Conservation (phyloP, 257 asterid species). For the Verbascum thapsus region DNA sequence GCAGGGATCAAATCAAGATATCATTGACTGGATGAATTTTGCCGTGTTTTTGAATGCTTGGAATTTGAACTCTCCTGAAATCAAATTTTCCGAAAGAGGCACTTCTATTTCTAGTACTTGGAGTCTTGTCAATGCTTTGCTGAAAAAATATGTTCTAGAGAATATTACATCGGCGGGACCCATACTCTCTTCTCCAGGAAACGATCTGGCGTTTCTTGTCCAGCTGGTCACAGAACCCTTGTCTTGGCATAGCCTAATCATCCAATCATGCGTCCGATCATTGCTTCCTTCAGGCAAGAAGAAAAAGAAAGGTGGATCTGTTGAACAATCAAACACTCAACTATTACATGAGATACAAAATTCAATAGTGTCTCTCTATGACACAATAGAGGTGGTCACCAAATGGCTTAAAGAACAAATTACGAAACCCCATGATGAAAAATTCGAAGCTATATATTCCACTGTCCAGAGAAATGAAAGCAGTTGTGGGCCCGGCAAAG, state of each 20-base stretch:
- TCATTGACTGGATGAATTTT: slow-evolving; percentile 83
- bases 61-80: slow-evolving; percentile 67
- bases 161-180: slow-evolving; percentile 58
- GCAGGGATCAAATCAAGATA: slow-evolving; percentile 59
- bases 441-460: slow-evolving; percentile 53
- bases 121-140: slow-evolving; percentile 65
- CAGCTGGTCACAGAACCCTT: slow-evolving; percentile 85
- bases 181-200: slow-evolving; percentile 65
- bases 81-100: slow-evolving; percentile 38
- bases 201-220: slow-evolving; percentile 58
- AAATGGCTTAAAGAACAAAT: slow-evolving; percentile 71
- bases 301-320: slow-evolving; percentile 84
- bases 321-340: slow-evolving; percentile 52
- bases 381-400: slow-evolving; percentile 50
- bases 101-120: slow-evolving; percentile 46
- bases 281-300: slow-evolving; percentile 74
- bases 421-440: slow-evolving; percentile 44
- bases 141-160: slow-evolving; percentile 54
- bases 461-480: slow-evolving; percentile 38
- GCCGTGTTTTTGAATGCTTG: slow-evolving; percentile 83
- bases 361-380: slow-evolving; percentile 65
- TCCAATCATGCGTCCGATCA: slow-evolving; percentile 71
- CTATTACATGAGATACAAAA: slow-evolving; percentile 47
- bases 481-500: slow-evolving; percentile 66
- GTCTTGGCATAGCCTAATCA: slow-evolving; percentile 80